Conservation (phyloP, 179 eudicot species). For the Silene noctiflora region DNA sequence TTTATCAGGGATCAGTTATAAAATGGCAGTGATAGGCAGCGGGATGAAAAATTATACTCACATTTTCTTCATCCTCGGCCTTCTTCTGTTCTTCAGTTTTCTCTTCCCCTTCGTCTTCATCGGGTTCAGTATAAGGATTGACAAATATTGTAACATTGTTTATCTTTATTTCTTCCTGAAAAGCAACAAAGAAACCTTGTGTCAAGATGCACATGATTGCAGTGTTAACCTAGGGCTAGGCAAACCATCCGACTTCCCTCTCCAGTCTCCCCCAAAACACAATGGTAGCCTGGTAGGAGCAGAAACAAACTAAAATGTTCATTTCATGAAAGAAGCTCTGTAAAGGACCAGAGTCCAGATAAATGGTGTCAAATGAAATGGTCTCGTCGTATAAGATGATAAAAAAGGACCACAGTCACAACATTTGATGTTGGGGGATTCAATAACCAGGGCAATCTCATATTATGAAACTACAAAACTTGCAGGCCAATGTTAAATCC, state of each 20-base stretch:
- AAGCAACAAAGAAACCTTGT: constrained; percentile 17
- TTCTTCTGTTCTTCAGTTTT: constrained; percentile 53
- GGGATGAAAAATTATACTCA: constrained; percentile 30
- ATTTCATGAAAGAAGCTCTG: background rate
- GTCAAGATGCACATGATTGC: constrained; percentile 4
- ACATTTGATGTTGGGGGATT: too few species aligned
- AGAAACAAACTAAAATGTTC: background rate
- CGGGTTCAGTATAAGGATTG: constrained; percentile 85
- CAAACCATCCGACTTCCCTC: background rate
- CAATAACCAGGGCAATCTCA: too few species aligned
- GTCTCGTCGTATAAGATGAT: too few species aligned
- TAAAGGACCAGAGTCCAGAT: background rate
- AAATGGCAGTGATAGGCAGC: background rate
- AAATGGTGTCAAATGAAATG: too few species aligned
- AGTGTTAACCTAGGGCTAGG: background rate
- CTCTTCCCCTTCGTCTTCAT: constrained; percentile 74
- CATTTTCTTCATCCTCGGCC: constrained; percentile 69
- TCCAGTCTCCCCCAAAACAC: background rate
- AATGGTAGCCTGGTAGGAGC: background rate
- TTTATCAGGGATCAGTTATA: background rate
- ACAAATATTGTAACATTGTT: constrained; percentile 66
- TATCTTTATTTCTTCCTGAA: constrained; percentile 95
- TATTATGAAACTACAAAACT: too few species aligned
- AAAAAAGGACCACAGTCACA: too few species aligned
- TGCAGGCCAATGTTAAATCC: too few species aligned